Evolutionary conservation across 306 rosid species (phyloP), one percentile per base, ranked within the genome.

Genomic region (Medicago truncatula): DNA sequence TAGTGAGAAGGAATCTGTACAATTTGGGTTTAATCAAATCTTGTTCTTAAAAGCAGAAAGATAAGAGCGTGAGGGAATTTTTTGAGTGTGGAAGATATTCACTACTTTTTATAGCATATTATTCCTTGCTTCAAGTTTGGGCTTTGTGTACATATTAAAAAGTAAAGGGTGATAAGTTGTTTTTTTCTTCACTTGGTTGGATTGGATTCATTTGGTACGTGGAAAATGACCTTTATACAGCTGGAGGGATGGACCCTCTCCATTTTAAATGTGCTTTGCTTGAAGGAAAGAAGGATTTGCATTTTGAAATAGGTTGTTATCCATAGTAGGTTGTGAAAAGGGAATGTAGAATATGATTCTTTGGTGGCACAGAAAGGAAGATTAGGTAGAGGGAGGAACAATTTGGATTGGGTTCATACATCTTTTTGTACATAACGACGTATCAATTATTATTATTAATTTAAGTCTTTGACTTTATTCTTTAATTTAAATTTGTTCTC

Each of bases 11-110:
- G 96, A 95, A 95, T 87, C 97, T 95, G 0, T 90, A 87, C 92
- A 95, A 89, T 83, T 89, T 95, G 87, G 97, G 99, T 17, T 83
- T 90, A 64, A 95, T 95, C 83, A 84, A 91, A 85, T 92, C 97
- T 13, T 90, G 87, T 78, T 95, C 92, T 79, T 92, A 52, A 78
- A 78, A 88, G 83, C 52, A 66, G 52, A 43, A 58, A 57, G 36
- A 58, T 11, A 23, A 21, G 13, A 54, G 31, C 66, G 7, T 17
- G 71, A 36, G 23, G 70, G 67, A 80, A 79, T 80, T 64, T 64
- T 76, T 44, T 49, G 58, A 31, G 61, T 74, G 88, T 81, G 73
- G 84, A 77, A 80, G 81, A 74, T 71, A 77, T 70, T 78, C 82
- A 60, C 83, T 80, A 81, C 44, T 63, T 77, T 73, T 75, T 66